Base-by-base conservation (phyloP, 2,329 filamentous ascomycete genomes). In the Trichoderma aggressivum region DNA sequence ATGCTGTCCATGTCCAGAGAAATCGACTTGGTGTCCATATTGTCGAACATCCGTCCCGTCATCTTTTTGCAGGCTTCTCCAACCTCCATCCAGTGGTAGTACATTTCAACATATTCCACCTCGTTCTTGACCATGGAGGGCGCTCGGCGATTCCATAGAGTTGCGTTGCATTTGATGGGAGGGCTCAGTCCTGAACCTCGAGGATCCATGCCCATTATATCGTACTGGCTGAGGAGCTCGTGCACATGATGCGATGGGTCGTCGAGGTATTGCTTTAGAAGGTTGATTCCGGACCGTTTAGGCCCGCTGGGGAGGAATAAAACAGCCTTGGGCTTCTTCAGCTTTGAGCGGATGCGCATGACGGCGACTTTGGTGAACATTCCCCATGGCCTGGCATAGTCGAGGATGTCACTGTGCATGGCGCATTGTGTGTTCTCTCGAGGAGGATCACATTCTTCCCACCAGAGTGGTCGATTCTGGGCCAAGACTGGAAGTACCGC, bases 61-160 rank as follows among this genome's bases (percentile, higher is more conserved):
- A 62, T 43, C 59, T 28, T 12, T 36, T 24, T 62, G 59, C 59
- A 62, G 34, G 24, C 34, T 14, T 62, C 34, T 10, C 32, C 59
- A 14, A 62, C 24, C 2, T 26, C 14, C 24, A 1, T 62, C 59
- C 59, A 62, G 5, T 62, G 59, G 7, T 43, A 18, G 16, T 12
- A 8, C 59, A 62, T 28, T 0, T 16, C 36, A 26, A 24, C 36
- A 4, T 30, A 62, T 8, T 62, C 34, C 6, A 21, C 21, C 24
- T 43, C 79, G 76, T 30, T 16, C 30, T 66, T 12, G 11, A 56
- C 34, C 47, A 36, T 66, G 2, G 21, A 56, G 7, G 50, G 63
- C 30, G 36, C 47, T 30, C 63, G 63, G 18, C n/a, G 21, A 50
- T 66, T 66, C 30, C 53, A 66, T 26, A 55, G 47, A n/a, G 53